Conservation (phyloP, 2,329 filamentous ascomycete species). For the Colletotrichum incanum region DNA sequence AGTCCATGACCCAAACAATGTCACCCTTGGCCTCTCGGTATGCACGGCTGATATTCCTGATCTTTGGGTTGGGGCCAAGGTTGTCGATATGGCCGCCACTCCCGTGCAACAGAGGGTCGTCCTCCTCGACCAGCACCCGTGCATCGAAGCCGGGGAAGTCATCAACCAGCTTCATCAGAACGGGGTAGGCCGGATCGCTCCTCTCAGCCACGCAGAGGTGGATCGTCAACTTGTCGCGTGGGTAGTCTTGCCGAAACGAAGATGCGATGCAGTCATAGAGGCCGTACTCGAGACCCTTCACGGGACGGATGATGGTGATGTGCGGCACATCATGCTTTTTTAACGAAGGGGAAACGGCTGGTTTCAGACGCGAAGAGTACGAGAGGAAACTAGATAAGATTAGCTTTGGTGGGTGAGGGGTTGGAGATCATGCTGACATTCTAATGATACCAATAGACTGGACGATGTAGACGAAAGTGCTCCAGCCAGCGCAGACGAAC, state of each 20-base stretch:
- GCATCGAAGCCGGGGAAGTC: constrained; percentile 83
- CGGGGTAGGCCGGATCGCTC: constrained; percentile 82
- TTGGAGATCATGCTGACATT: constrained; percentile 60
- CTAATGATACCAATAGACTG: constrained; percentile 70
- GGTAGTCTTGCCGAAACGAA: constrained; percentile 87
- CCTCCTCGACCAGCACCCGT: constrained; percentile 83
- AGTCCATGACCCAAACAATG: constrained; percentile 95
- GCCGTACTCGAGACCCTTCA: constrained; percentile 91
- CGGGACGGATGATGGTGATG: constrained; percentile 91
- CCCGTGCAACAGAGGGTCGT: constrained; percentile 80
- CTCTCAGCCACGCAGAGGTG: constrained; percentile 85
- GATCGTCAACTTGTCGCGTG: constrained; percentile 81
- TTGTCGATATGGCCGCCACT: constrained; percentile 65
- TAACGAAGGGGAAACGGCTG: constrained; percentile 67
- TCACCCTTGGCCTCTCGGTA: constrained; percentile 92
- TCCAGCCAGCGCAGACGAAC: constrained; percentile 68
- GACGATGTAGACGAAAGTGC: constrained; percentile 65
- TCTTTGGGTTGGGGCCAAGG: constrained; percentile 97
- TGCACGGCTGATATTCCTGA: constrained; percentile 93
- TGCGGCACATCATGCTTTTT: constrained; percentile 75
- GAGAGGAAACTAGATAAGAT: constrained; percentile 61
- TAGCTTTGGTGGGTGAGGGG: background rate
- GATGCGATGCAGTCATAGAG: constrained; percentile 94
- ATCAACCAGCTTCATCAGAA: constrained; percentile 78
- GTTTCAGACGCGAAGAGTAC: constrained; percentile 66